Evolutionary conservation across 2,329 filamentous ascomycete species (phyloP).

Genomic region (Cercospora sp.): DNA sequence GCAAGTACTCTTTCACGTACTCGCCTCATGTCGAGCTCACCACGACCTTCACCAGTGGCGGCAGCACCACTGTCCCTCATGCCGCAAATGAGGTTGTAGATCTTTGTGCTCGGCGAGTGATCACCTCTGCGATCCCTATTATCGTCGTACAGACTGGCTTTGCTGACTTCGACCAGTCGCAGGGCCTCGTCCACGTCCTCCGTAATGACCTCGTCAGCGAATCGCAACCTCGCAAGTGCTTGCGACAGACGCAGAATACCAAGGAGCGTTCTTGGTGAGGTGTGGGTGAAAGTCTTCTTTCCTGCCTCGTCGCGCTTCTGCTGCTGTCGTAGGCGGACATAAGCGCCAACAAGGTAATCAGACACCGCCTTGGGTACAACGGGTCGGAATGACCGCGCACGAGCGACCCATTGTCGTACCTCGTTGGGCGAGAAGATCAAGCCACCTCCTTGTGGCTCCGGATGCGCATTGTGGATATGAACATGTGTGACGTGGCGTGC

Average conservation of each 20-base stretch:
- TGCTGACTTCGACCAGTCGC: slow-evolving; percentile 86
- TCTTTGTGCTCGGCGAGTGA: slow-evolving; percentile 80
- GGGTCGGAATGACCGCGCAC: slow-evolving; percentile 85
- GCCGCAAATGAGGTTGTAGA: slow-evolving; percentile 89
- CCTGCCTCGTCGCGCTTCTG: slow-evolving; percentile 88
- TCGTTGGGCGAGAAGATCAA: slow-evolving; percentile 90
- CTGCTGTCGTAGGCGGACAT: slow-evolving; percentile 88
- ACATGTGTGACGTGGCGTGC: slow-evolving; percentile 95
- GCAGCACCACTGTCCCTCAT: slow-evolving; percentile 83
- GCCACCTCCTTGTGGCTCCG: slow-evolving; percentile 63
- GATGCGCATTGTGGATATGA: slow-evolving; percentile 94
- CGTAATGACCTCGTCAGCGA: slow-evolving; percentile 77
- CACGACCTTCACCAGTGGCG: slow-evolving; percentile 70
- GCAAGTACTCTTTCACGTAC: slow-evolving; percentile 90
- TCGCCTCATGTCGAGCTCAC: slow-evolving; percentile 82
- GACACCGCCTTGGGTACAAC: slow-evolving; percentile 80
- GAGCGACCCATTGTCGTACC: slow-evolving; percentile 92
- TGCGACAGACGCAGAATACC: slow-evolving; percentile 91
- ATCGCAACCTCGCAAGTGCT: slow-evolving; percentile 86
- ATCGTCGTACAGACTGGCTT: slow-evolving; percentile 82
- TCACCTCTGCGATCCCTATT: slow-evolving; percentile 60
- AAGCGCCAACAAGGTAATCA: slow-evolving; percentile 96
- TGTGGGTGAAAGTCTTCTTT: slow-evolving; percentile 91
- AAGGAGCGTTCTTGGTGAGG: slow-evolving; percentile 87
- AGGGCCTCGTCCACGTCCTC: slow-evolving; percentile 96